These are phyloP conservation scores for Geoglossum glabrum DNA, from an alignment of 495 filamentous ascomycete species.

Conservation along the genomic window DNA sequence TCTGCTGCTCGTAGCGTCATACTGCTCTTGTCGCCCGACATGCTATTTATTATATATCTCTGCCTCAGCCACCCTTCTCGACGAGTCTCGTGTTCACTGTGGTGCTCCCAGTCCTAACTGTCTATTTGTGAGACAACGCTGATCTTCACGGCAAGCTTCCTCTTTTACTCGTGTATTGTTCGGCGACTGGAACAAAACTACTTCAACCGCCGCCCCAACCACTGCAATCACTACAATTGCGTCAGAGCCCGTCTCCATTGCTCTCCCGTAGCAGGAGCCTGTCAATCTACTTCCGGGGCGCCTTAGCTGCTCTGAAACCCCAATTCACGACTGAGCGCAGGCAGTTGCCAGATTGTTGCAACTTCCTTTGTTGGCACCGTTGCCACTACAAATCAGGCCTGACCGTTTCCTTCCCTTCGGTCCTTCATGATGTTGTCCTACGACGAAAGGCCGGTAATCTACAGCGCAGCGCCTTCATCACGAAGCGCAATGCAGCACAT, in stretches of 20 bases:
- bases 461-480: background rate
- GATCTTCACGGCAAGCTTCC: background rate
- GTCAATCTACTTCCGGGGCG: background rate
- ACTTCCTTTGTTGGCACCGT: background rate
- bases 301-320: background rate
- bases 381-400: background rate
- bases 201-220: no score
- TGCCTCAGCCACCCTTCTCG: background rate
- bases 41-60: background rate
- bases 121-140: background rate
- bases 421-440: slow-evolving; percentile 3
- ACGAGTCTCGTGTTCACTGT: background rate
- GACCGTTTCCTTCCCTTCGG: background rate
- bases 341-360: background rate
- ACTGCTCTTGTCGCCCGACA: background rate
- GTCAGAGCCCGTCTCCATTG: no score
- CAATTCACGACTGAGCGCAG: background rate
- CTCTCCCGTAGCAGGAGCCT: no score
- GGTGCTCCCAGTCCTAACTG: background rate
- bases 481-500: background rate
- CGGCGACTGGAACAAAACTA: no score
- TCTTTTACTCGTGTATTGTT: background rate
- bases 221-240: no score
- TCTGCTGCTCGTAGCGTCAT: background rate
- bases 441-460: background rate